Evolutionary conservation across 2,329 filamentous ascomycete species (phyloP).

Genomic region (Neofusicoccum ribis): DNA sequence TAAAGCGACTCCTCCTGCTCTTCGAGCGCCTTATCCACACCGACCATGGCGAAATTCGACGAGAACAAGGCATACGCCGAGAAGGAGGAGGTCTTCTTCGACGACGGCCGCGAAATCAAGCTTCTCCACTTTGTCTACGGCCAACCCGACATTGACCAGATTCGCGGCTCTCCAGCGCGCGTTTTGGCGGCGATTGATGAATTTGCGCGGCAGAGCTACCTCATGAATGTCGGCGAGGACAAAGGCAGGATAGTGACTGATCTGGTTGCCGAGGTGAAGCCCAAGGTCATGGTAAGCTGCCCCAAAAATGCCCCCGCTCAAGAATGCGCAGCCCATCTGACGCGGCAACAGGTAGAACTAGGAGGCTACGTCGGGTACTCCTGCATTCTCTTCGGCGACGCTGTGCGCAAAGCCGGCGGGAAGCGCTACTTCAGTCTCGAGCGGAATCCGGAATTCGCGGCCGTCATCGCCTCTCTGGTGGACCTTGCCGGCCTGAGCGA

Average conservation of each 20-base stretch:
- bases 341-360: conserved; percentile 59
- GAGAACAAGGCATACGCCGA: conserved; percentile 49
- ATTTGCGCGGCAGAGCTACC: conserved; percentile 65
- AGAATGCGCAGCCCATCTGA: conserved; percentile 19
- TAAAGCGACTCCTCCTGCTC: background rate
- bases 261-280: conserved; percentile 67
- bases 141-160: conserved; percentile 60
- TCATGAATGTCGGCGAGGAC: conserved; percentile 78
- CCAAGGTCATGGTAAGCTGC: conserved; percentile 59
- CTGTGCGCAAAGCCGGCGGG: conserved; percentile 64
- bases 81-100: conserved; percentile 51
- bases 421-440: conserved; percentile 71
- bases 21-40: background rate
- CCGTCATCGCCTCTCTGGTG: conserved; percentile 67
- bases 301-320: background rate
- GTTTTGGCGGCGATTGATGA: conserved; percentile 72
- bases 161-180: conserved; percentile 63
- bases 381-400: conserved; percentile 70
- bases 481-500: conserved; percentile 72
- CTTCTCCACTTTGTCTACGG: conserved; percentile 69
- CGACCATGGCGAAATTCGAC: conserved; percentile 35
- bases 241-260: conserved; percentile 72
- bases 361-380: conserved; percentile 84
- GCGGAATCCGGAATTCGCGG: conserved; percentile 71
- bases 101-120: conserved; percentile 74